Conservation (phyloP, 257 asterid genomes). For the Handroanthus guayacan region DNA sequence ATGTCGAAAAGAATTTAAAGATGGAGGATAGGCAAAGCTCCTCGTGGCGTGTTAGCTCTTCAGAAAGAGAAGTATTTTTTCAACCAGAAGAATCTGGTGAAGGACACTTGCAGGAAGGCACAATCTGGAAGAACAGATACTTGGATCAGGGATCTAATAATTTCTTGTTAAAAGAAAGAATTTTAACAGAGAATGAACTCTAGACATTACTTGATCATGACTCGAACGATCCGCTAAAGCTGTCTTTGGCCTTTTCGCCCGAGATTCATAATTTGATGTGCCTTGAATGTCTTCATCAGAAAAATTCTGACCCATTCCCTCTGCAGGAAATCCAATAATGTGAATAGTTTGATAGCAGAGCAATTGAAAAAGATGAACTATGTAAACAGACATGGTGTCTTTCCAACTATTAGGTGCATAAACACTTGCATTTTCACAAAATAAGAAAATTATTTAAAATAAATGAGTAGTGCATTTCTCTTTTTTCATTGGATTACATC, state of each 20-base stretch:
- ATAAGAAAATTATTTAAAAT: not conserved
- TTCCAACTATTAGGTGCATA: slow-evolving; percentile 16
- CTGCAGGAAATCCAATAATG: slow-evolving; percentile 33
- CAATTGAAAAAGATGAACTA: not conserved
- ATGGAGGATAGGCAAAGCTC: slow-evolving; percentile 27
- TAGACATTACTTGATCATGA: slow-evolving; percentile 43
- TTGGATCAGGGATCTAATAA: slow-evolving; percentile 29
- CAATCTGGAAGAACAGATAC: slow-evolving; percentile 39
- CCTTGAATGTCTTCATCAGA: slow-evolving; percentile 34
- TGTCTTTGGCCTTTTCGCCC: slow-evolving; percentile 41
- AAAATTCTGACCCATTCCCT: slow-evolving; percentile 56
- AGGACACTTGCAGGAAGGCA: slow-evolving; percentile 29
- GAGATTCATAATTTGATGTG: slow-evolving; percentile 32
- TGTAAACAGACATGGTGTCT: slow-evolving; percentile 24
- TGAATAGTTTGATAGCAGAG: slow-evolving; percentile 20
- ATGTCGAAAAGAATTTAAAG: slow-evolving; percentile 24
- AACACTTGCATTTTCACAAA: slow-evolving; percentile 8
- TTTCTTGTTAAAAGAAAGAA: not conserved
- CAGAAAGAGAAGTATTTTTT: not conserved
- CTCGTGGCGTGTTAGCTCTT: slow-evolving; percentile 26
- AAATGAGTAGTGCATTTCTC: not conserved
- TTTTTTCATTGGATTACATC: not conserved
- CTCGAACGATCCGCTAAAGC: slow-evolving; percentile 34
- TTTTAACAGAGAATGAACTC: slow-evolving; percentile 16
- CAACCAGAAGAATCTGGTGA: slow-evolving; percentile 11